Conservation (phyloP, 2,329 filamentous ascomycete genomes). For the Leptographium radiaticola region DNA sequence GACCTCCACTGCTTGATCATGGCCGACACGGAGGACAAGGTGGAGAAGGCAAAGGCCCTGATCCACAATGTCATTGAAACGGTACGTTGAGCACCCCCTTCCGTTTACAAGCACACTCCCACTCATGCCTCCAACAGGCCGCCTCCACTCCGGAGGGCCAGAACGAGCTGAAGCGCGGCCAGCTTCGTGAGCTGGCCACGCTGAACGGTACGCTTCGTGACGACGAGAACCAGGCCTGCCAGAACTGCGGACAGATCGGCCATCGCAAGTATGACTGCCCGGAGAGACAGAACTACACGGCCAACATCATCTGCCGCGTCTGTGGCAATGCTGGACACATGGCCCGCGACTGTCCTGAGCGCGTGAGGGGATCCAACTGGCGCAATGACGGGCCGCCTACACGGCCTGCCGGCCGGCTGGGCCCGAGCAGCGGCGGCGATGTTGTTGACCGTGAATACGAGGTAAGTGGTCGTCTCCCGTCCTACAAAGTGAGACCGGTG, state of each 20-base stretch:
- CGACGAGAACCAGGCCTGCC: slow-evolving; percentile 97
- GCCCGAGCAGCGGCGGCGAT: slow-evolving; percentile 54
- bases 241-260: slow-evolving; percentile 98
- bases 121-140: slow-evolving; percentile 43
- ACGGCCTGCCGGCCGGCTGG: slow-evolving; percentile 50
- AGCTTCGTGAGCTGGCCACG: slow-evolving; percentile 91
- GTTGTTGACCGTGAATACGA: slow-evolving; percentile 90
- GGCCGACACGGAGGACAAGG: slow-evolving; percentile 98
- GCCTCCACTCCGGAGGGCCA: slow-evolving; percentile 97
- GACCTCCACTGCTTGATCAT: slow-evolving; percentile 98
- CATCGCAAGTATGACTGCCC: slow-evolving; percentile 98
- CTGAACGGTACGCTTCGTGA: slow-evolving; percentile 98
- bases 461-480: slow-evolving; percentile 31
- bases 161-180: slow-evolving; percentile 97
- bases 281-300: slow-evolving; percentile 96
- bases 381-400: slow-evolving; percentile 58
- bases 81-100: slow-evolving; percentile 42
- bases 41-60: slow-evolving; percentile 96
- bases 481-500: slow-evolving; percentile 8
- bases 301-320: slow-evolving; percentile 96
- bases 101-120: background rate
- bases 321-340: slow-evolving; percentile 98
- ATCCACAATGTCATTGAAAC: slow-evolving; percentile 99
- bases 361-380: slow-evolving; percentile 83
- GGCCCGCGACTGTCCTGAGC: slow-evolving; percentile 93